These are phyloP conservation scores for Yarrowia keelungensis DNA, from an alignment of 805 yeast genomes.

Conservation along the genomic window DNA sequence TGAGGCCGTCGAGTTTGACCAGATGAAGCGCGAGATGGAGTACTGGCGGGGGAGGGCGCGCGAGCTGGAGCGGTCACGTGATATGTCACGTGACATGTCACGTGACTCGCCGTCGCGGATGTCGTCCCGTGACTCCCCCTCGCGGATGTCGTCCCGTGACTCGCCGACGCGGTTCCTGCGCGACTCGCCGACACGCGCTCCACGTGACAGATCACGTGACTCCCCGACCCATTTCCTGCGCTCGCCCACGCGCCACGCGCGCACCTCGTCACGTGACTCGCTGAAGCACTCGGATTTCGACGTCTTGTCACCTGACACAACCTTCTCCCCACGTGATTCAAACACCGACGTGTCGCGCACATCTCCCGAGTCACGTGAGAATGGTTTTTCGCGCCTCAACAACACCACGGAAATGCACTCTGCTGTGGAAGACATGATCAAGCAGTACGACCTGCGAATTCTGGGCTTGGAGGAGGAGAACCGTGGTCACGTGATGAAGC, in stretches of 20 bases:
- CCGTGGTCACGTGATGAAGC: background rate
- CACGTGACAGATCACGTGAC: background rate
- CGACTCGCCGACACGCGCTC: background rate
- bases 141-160: background rate
- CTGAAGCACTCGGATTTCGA: background rate
- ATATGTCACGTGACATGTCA: background rate
- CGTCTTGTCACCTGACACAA: conserved; percentile 11
- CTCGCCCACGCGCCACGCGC: background rate
- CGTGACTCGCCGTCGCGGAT: background rate
- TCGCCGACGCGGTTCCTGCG: background rate
- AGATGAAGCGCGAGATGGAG: conserved; percentile 42
- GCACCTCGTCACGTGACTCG: conserved; percentile 5
- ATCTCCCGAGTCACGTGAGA: conserved; percentile 18
- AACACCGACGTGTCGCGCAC: conserved; percentile 12
- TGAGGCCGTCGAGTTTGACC: conserved; percentile 40
- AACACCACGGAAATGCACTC: conserved; percentile 29
- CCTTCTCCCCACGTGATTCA: conserved; percentile 16
- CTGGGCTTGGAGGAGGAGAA: background rate
- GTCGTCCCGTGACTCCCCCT: background rate
- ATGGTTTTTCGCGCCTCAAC: conserved; percentile 8
- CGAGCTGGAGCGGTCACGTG: conserved; percentile 1
- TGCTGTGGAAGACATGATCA: conserved; percentile 29
- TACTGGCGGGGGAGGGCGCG: conserved; percentile 39
- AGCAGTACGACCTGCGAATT: conserved; percentile 31
- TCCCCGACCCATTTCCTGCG: background rate